These are phyloP conservation scores for Xylaria sp. DNA, from an alignment of 2,329 filamentous ascomycete genomes.

Conservation along the genomic window DNA sequence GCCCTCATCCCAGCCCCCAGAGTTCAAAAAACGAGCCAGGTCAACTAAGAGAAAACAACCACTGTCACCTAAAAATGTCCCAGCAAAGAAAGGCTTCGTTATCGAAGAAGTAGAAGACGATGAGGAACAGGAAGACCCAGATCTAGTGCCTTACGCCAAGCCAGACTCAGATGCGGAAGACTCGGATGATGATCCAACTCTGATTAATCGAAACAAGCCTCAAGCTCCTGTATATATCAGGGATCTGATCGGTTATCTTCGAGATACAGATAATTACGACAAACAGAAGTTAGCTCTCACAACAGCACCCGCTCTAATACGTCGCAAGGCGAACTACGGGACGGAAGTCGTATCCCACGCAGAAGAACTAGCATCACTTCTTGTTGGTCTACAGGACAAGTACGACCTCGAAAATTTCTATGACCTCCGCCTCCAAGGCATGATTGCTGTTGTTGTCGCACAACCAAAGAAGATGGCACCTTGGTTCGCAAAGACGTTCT, in stretches of 20 bases:
- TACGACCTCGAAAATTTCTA: slow-evolving; percentile 84
- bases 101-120: slow-evolving; percentile 74
- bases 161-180: slow-evolving; percentile 90
- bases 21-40: slow-evolving; percentile 42
- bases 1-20: slow-evolving; percentile 41
- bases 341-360: slow-evolving; percentile 87
- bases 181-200: slow-evolving; percentile 90
- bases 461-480: slow-evolving; percentile 81
- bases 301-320: slow-evolving; percentile 82
- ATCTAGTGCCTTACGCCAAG: slow-evolving; percentile 82
- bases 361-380: slow-evolving; percentile 79
- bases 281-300: slow-evolving; percentile 82
- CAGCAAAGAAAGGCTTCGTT: slow-evolving; percentile 58
- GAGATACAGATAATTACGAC: slow-evolving; percentile 86
- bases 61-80: slow-evolving; percentile 43
- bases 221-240: slow-evolving; percentile 90
- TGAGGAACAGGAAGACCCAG: slow-evolving; percentile 68
- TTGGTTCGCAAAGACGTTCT: slow-evolving; percentile 87
- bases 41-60: slow-evolving; percentile 40
- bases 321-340: slow-evolving; percentile 88
- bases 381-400: slow-evolving; percentile 86
- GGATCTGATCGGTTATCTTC: slow-evolving; percentile 81
- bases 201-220: slow-evolving; percentile 84
- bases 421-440: slow-evolving; percentile 78
- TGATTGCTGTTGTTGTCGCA: slow-evolving; percentile 83